Base-by-base conservation (phyloP, 2,329 filamentous ascomycete genomes). In the Colletotrichum lentis region DNA sequence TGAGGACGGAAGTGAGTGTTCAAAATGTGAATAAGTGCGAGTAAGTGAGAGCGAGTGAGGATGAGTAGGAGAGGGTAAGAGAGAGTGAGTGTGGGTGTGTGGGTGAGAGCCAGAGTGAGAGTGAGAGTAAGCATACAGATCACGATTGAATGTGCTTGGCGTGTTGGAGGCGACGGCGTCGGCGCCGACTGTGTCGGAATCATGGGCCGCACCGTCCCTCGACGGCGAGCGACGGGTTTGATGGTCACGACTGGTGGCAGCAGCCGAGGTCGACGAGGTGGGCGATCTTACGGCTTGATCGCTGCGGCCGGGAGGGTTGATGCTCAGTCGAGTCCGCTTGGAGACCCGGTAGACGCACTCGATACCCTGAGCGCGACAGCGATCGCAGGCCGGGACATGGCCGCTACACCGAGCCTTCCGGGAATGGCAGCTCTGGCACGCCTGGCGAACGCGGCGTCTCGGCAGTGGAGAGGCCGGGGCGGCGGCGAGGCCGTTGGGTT, bases 351-450 rank as follows among this genome's bases (percentile, higher is more conserved):
- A 88, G 62, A 87, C 77, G 63, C 86, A 88, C 37, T 86, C 83
- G 59, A 87, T 83, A 8, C 83, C 84, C 60, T 87, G 85, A 5
- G 79, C 76, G 24, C 83, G 82, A 58, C 82, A 84, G 10, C 82
- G 79, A 58, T 86, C 84, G 72, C 86, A 88, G 60, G 82, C 80
- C 3, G 85, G 86, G 57, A 83, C 79, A 70, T 86, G 82, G n/a
- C 86, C 86, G 60, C 83, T 87, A 76, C 86, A 88, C 56, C 85
- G 80, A 37, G 86, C 86, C 73, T 88, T 88, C 71, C 85, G 80
- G 41, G 84, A 83, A 70, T 88, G 86, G 74, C 86, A 88, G 73
- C 82, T 86, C 72, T 84, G 80, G 71, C 86, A 88, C 35, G 86
- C 86, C 74, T 86, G 81, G 52, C 85, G 81, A 50, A 86, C 86